These are phyloP conservation scores for Aspergillus spinulosporus DNA, from an alignment of 2,329 filamentous ascomycete genomes.

Conservation along the genomic window DNA sequence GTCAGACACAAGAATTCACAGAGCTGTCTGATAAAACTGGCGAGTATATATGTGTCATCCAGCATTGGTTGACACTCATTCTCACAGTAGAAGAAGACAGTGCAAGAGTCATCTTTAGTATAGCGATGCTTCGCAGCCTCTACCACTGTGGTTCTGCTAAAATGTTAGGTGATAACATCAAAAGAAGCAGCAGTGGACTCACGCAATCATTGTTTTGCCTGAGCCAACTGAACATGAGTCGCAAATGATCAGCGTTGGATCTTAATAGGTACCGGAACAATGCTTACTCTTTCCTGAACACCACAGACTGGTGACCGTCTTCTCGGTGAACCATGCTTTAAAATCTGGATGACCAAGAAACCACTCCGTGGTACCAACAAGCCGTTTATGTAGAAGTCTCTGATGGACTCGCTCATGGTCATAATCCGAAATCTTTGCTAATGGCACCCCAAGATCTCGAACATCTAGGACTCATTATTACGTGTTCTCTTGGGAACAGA, in stretches of 20 bases:
- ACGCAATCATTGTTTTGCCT: slow-evolving; percentile 21
- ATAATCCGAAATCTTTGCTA: slow-evolving; percentile 19
- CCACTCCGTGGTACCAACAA: slow-evolving; percentile 24
- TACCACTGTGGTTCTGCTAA: slow-evolving; percentile 14
- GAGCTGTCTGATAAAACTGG: slow-evolving; percentile 25
- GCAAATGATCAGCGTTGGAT: neutral
- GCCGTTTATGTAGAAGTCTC: slow-evolving; percentile 22
- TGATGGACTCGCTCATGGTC: slow-evolving; percentile 23
- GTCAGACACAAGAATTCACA: slow-evolving; percentile 7
- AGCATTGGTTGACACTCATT: slow-evolving; percentile 10
- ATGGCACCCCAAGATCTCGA: neutral
- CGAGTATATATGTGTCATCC: slow-evolving; percentile 16
- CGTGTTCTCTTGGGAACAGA: neutral
- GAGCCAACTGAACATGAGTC: slow-evolving; percentile 14
- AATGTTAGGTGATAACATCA: neutral
- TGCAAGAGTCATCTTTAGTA: slow-evolving; percentile 1
- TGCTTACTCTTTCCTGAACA: slow-evolving; percentile 26
- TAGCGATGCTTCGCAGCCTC: slow-evolving; percentile 2
- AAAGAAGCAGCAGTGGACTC: neutral
- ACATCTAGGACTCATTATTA: neutral
- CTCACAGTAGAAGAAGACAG: slow-evolving; percentile 24
- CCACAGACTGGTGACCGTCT: slow-evolving; percentile 18
- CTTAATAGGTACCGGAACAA: neutral
- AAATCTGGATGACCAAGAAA: slow-evolving; percentile 19
- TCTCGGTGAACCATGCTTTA: slow-evolving; percentile 20